Base-by-base conservation (phyloP, 768 basidiomycete genomes). In the Calocybe cyanea region DNA sequence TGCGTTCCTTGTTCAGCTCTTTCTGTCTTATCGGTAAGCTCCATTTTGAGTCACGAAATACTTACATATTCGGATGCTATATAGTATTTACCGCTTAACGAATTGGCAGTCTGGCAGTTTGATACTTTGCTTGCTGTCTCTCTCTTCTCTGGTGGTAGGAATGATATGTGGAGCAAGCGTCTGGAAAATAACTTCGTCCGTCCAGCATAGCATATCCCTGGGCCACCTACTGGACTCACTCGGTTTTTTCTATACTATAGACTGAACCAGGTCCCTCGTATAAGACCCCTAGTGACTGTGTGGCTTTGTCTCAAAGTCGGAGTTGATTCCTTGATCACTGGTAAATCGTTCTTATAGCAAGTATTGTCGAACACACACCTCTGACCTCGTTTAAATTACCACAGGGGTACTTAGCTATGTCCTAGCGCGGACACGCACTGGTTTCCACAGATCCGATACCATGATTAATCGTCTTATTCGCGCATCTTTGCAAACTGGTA, bases 391-490 rank as follows among this genome's bases (percentile, higher is more conserved):
- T n/a, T n/a, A n/a, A n/a, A n/a, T n/a, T n/a, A 14, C 34, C 13
- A 35, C 38, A 48, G 54, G 39, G 32, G 37, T 43, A 10, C 41
- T 56, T 46, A 57, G 45, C 8, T 50, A 48, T 36, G 37, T 59
- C 31, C 57, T 68, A 7, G 37, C 46, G 5, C 52, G 46, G 35
- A 63, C 63, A 2, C 57, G 62, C 39, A 68, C 64, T 19, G 67
- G 67, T 13, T 63, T 65, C 41, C 56, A 50, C 8, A 63, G 45
- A 40, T 64, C 60, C 13, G 64, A 71, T 44, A 61, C 55, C 1
- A 50, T 67, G 18, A 48, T 68, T 15, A 67, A 65, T 34, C 56
- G 63, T 14, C 57, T 68, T 3, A 66, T 68, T 34, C 60, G 63
- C 17, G 61, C 59, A 18, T 59, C 67, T 7, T 49, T 67, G 7